Evolutionary conservation across 2,329 filamentous ascomycete genomes (phyloP).

Genomic region (Sphaerulina musiva): DNA sequence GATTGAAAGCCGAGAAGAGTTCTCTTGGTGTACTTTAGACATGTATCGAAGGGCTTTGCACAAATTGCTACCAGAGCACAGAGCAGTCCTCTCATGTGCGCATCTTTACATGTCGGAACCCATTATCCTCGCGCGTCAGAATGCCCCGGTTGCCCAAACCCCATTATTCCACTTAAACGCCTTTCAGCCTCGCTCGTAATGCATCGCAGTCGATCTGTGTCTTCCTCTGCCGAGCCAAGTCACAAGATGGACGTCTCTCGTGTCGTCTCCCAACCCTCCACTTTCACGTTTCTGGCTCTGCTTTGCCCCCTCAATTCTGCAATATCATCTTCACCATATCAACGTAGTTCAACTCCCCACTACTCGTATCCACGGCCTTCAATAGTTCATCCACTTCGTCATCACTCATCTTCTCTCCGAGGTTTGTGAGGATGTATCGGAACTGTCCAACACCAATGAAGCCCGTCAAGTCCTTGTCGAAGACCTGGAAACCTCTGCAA

Average conservation of each 20-base stretch:
- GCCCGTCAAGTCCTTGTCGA: slow-evolving; percentile 97
- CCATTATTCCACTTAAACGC: neutral
- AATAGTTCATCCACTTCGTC: slow-evolving; percentile 98
- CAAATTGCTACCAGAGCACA: neutral
- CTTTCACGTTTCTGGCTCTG: neutral
- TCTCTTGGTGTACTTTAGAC: neutral
- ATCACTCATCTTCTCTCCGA: slow-evolving; percentile 99
- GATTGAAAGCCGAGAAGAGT: neutral
- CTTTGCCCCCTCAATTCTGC: slow-evolving; percentile 29
- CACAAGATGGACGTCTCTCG: neutral
- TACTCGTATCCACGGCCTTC: slow-evolving; percentile 94
- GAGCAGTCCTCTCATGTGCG: neutral
- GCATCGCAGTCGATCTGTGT: neutral
- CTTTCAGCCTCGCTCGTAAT: slow-evolving; percentile 11
- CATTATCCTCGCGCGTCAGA: neutral
- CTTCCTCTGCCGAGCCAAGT: neutral
- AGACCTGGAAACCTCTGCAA: slow-evolving; percentile 97
- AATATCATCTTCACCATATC: slow-evolving; percentile 39
- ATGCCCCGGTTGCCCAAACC: neutral
- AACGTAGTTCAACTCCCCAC: slow-evolving; percentile 95
- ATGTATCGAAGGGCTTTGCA: neutral
- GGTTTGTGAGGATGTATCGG: slow-evolving; percentile 92
- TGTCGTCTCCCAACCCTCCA: neutral
- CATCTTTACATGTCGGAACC: neutral
- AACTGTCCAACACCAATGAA: slow-evolving; percentile 97